These are phyloP conservation scores for Peronospora destructor DNA, from an alignment of 352 stramenopile genomes.

Conservation along the genomic window DNA sequence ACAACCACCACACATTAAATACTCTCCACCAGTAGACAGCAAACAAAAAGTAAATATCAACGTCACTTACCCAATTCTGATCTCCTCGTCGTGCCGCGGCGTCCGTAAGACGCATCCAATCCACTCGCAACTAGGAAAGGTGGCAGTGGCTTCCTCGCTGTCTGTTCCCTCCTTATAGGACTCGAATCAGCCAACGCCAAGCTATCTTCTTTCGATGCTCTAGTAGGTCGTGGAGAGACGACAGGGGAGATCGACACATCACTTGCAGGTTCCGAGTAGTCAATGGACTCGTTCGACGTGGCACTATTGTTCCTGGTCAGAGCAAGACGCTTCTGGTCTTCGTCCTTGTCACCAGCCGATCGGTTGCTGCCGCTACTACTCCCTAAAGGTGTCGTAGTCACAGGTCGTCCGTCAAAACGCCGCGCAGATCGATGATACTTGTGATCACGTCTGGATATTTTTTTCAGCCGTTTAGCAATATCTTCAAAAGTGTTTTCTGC, in stretches of 20 bases:
- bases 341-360: conserved; percentile 19
- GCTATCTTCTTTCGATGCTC: conserved; percentile 26
- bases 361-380: conserved; percentile 23
- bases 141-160: conserved; percentile 4
- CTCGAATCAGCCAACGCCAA: conserved; percentile 16
- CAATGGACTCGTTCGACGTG: conserved; percentile 37
- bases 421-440: conserved; percentile 32
- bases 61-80: conserved; percentile 32
- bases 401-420: conserved; percentile 21
- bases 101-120: conserved; percentile 21
- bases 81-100: conserved; percentile 28
- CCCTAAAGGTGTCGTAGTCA: conserved; percentile 10
- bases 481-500: conserved; percentile 21
- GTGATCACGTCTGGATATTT: conserved; percentile 21
- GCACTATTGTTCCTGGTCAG: conserved; percentile 27
- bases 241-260: conserved; percentile 28
- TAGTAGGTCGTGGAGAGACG: conserved; percentile 17
- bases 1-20: conserved; percentile 8
- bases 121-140: conserved; percentile 5
- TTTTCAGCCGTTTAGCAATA: conserved; percentile 15
- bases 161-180: conserved; percentile 8
- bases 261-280: conserved; percentile 32
- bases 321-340: conserved; percentile 12
- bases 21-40: background rate
- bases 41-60: background rate